Base-by-base conservation (phyloP, 108 stramenopile species). In the Nitzschia palea region DNA sequence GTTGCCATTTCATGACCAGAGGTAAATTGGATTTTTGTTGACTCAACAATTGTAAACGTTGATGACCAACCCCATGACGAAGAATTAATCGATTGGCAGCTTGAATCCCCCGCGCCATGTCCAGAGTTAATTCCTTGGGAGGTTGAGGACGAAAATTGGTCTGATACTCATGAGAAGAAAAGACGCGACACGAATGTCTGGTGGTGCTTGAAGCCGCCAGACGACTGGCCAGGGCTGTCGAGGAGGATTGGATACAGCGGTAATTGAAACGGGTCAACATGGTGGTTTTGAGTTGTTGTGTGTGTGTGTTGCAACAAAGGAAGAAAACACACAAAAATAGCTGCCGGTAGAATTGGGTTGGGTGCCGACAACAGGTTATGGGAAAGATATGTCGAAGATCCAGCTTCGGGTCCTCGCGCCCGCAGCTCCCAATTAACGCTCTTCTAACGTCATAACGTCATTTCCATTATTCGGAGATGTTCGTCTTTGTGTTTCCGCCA, bases 1-100 rank as follows among this genome's bases (percentile, higher is more conserved):
- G 83, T 71, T 95, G 94, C 94, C 94, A 95, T 66, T 86, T 81
- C 2, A 68, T 30, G 34, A 89, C 76, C 23, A 95, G 48, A 0
- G 89, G 73, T 26, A 71, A 47, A 1, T 71, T 65, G 0, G 57
- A 36, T 5, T 55, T 47, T 6, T 83, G 64, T 3, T 67, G 42
- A 18, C 84, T 62, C 62, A 92, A 77, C 4, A 61, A 45, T 29
- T 80, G 31, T 2, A 90, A 58, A 6, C 82, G 77, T 40, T 81
- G 78, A 44, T 74, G 64, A 17, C 85, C 80, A 20, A 91, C 54
- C 10, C 90, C 90, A 40, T 87, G 64, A 28, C 74, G 60, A 23
- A 91, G 34, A 53, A 78, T 81, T 6, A 91, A 54, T 42, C 70
- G 70, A 50, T 81, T 86, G 14, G 84, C 65, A 23, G 71, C 70